These are phyloP conservation scores for Fusarium sp. DNA, from an alignment of 2,329 filamentous ascomycete species.

Conservation along the genomic window DNA sequence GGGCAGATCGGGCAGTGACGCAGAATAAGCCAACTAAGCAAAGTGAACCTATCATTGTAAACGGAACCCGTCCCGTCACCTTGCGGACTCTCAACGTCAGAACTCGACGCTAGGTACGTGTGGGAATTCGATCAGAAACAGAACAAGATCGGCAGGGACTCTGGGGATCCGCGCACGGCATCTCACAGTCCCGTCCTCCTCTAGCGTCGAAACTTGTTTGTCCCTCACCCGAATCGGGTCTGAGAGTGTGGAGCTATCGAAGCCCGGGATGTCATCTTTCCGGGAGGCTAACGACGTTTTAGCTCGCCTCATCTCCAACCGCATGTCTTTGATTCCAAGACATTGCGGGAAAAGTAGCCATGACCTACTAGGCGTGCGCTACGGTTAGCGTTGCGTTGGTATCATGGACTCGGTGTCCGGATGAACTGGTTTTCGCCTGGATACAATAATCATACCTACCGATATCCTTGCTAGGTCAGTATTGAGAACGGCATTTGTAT, in stretches of 20 bases:
- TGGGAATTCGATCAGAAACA: not conserved
- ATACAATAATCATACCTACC: not conserved
- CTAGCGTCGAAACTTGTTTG: constrained; percentile 20
- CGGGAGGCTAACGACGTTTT: constrained; percentile 17
- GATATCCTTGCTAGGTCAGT: not conserved
- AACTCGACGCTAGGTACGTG: not conserved
- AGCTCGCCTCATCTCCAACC: constrained; percentile 3
- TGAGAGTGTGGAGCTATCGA: not conserved
- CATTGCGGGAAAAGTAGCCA: constrained; percentile 1
- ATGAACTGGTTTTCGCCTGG: not conserved
- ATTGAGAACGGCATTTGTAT: not conserved
- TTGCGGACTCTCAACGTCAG: not conserved
- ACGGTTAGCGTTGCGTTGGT: not conserved
- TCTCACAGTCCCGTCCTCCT: constrained; percentile 2
- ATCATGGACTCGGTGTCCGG: not conserved
- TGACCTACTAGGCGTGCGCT: not conserved
- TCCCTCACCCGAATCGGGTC: not conserved
- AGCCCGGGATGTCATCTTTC: constrained; percentile 9
- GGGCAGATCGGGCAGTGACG: not conserved
- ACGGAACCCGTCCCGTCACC: not conserved
- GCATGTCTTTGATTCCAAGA: constrained; percentile 14
- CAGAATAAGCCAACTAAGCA: not conserved
- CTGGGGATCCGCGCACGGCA: constrained; percentile 17
- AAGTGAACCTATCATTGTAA: not conserved
- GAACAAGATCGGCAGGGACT: constrained; percentile 27